Conservation (phyloP, 139 green algal species). For the Pseudopediastrum boryanum region DNA sequence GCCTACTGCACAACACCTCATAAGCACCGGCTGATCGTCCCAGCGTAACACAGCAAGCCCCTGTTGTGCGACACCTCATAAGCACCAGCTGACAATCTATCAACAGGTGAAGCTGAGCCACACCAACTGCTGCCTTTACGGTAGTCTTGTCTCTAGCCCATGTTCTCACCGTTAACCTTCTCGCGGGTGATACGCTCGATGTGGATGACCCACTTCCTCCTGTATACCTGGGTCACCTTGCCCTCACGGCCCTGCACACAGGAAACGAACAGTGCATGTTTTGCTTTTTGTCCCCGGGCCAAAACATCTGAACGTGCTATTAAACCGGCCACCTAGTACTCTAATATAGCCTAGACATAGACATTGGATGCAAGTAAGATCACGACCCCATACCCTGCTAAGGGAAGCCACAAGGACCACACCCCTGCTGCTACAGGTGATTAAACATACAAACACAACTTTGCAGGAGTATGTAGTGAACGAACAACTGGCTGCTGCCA, state of each 20-base stretch:
- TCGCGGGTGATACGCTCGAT: slow-evolving; percentile 97
- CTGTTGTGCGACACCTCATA: no score
- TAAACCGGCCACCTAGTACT: background rate
- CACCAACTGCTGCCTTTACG: no score
- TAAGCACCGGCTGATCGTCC: no score
- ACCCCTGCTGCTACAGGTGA: slow-evolving; percentile 8
- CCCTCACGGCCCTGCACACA: slow-evolving; percentile 85
- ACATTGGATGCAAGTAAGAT: background rate
- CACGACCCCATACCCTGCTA: background rate
- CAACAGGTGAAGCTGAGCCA: no score
- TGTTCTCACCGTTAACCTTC: slow-evolving; percentile 96
- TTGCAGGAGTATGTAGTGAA: no score
- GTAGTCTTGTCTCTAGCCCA: no score
- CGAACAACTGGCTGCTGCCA: no score
- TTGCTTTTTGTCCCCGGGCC: no score
- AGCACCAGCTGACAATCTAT: no score
- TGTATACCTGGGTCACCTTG: slow-evolving; percentile 97
- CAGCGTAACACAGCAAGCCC: no score
- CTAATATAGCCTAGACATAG: background rate
- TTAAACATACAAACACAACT: no score
- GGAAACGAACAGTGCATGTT: background rate
- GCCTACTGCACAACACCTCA: no score
- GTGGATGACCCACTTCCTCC: slow-evolving; percentile 99
- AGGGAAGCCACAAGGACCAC: background rate
- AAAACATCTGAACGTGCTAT: background rate